Conservation (phyloP, 305 asterid species). For the Fraxinus nigra region DNA sequence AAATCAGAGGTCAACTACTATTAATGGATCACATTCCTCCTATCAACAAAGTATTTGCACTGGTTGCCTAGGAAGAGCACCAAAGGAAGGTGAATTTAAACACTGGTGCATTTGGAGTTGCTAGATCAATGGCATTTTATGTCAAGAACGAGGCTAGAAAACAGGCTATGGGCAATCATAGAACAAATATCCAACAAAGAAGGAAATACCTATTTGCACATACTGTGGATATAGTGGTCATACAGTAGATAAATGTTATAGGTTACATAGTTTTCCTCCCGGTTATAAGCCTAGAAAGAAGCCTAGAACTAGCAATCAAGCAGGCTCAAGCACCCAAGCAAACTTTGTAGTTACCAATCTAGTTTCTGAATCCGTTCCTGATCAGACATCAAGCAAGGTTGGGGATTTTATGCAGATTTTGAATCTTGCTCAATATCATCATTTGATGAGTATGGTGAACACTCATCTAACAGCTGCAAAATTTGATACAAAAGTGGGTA, state of each 20-base stretch:
- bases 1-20: neutral
- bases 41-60: neutral
- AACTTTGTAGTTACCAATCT: neutral
- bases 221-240: neutral
- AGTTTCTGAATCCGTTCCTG: neutral
- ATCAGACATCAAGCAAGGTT: neutral
- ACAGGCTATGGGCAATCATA: neutral
- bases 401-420: neutral
- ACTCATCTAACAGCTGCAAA: neutral
- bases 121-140: neutral
- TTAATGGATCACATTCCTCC: neutral
- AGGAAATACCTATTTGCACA: neutral
- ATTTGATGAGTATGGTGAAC: neutral
- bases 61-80: neutral
- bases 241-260: neutral
- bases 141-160: neutral
- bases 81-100: neutral
- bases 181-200: neutral
- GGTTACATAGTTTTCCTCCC: neutral
- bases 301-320: neutral
- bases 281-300: neutral
- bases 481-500: neutral
- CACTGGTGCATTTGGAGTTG: neutral
- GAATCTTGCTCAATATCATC: neutral
- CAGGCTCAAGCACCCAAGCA: neutral